These are phyloP conservation scores for Stylosanthes scabra DNA, from an alignment of 331 rosid genomes.

Conservation along the genomic window DNA sequence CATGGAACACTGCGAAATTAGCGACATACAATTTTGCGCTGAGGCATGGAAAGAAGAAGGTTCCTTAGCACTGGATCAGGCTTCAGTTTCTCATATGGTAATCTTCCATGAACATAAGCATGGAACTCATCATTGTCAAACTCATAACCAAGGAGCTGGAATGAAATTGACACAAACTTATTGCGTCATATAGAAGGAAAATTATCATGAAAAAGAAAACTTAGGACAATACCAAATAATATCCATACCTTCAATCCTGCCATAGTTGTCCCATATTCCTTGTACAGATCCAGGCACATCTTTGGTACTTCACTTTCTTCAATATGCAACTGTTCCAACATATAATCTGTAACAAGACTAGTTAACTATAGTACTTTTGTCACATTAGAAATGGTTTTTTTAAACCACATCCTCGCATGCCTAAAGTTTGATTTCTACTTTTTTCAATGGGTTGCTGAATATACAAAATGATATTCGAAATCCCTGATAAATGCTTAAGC, in stretches of 20 bases:
- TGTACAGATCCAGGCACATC: constrained; percentile 79
- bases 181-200: constrained; percentile 11
- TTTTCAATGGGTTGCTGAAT: too few species aligned
- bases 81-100: constrained; percentile 76
- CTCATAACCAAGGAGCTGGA: constrained; percentile 76
- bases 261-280: constrained; percentile 90
- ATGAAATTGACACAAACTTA: constrained; percentile 31
- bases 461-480: too few species aligned
- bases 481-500: too few species aligned
- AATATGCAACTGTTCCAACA: constrained; percentile 69
- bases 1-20: neutral
- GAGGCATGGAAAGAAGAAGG: constrained; percentile 89
- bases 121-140: constrained; percentile 87
- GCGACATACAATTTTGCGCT: constrained; percentile 78
- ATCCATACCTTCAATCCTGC: constrained; percentile 79
- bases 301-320: constrained; percentile 77
- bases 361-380: constrained; percentile 25
- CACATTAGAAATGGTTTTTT: neutral
- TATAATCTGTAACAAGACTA: constrained; percentile 57
- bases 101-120: constrained; percentile 76
- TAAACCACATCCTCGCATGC: too few species aligned
- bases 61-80: constrained; percentile 79
- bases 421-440: too few species aligned
- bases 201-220: neutral
- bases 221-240: constrained; percentile 15